Percentiles rank a stretch among this genome's conserved stretches.
Evolutionary conservation across 176 grass and related monocot species (phyloP).

Genomic region (Avena eriantha): DNA sequence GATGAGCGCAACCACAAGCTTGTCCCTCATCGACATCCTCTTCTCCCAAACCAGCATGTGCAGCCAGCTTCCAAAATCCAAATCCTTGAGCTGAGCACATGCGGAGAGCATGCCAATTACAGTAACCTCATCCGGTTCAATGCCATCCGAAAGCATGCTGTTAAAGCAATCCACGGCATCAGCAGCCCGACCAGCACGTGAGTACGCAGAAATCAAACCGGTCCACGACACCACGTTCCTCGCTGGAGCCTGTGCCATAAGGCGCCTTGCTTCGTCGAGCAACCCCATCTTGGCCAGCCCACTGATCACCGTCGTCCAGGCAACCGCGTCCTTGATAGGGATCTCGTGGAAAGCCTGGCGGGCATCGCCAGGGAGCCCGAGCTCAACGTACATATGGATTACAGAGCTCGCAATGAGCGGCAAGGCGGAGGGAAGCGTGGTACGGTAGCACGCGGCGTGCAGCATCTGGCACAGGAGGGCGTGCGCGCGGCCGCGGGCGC

Average conservation of each 20-base stretch:
- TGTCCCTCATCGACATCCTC: slow-evolving; percentile 42
- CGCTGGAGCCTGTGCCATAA: slow-evolving; percentile 53
- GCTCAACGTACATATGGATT: slow-evolving; percentile 63
- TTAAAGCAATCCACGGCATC: slow-evolving; percentile 63
- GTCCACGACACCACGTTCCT: slow-evolving; percentile 81
- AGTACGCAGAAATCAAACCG: slow-evolving; percentile 58
- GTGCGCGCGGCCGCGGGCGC: slow-evolving; percentile 6
- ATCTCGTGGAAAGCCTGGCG: slow-evolving; percentile 48
- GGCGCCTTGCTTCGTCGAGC: slow-evolving; percentile 41
- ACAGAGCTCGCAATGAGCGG: slow-evolving; percentile 43
- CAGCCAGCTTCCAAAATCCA: slow-evolving; percentile 51
- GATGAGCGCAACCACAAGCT: slow-evolving; percentile 64
- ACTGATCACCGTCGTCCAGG: slow-evolving; percentile 63
- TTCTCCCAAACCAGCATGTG: slow-evolving; percentile 54
- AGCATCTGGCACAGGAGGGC: slow-evolving; percentile 41
- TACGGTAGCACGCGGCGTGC: slow-evolving; percentile 53
- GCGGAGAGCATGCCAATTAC: slow-evolving; percentile 53
- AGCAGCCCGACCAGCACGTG: slow-evolving; percentile 40
- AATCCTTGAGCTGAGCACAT: slow-evolving; percentile 59
- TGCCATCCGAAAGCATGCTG: slow-evolving; percentile 55
- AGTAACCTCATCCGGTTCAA: slow-evolving; percentile 54
- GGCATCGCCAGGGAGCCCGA: slow-evolving; percentile 47
- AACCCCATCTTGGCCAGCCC: slow-evolving; percentile 56
- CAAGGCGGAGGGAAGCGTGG: slow-evolving; percentile 19
- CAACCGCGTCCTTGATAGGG: slow-evolving; percentile 47